Conservation (phyloP, 1,284 basidiomycete species). For the Ceratobasidium sp. region DNA sequence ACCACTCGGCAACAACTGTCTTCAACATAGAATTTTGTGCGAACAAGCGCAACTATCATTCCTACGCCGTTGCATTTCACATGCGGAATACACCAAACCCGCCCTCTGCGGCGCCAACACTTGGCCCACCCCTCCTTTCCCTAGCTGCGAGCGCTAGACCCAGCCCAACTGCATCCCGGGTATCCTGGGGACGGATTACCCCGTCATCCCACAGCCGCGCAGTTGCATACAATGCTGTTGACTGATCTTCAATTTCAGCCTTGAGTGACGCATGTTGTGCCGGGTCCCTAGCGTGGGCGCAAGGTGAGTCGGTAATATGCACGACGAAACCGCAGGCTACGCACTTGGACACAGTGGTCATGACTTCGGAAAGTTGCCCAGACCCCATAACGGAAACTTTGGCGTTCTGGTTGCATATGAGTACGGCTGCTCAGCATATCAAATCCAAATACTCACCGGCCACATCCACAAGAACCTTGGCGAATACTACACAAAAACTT, state of each 20-base stretch:
- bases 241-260: constrained; percentile 86
- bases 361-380: constrained; percentile 90
- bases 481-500: constrained; percentile 69
- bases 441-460: constrained; percentile 71
- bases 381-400: constrained; percentile 98
- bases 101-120: constrained; percentile 60
- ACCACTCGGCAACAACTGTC: neutral
- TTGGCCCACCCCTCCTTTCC: constrained; percentile 51
- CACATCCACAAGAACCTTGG: constrained; percentile 98
- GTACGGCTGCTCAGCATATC: neutral
- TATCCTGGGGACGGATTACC: constrained; percentile 92
- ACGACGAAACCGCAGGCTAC: constrained; percentile 49
- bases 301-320: constrained; percentile 24
- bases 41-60: no score
- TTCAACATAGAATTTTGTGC: neutral
- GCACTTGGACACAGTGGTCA: constrained; percentile 87
- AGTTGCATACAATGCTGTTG: constrained; percentile 85
- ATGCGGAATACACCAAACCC: constrained; percentile 92
- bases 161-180: constrained; percentile 86
- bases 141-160: constrained; percentile 80
- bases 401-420: constrained; percentile 69
- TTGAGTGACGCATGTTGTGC: constrained; percentile 77
- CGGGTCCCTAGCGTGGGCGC: constrained; percentile 67
- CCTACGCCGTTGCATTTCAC: constrained; percentile 62
- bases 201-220: constrained; percentile 96